phyloP scores from a whole-genome alignment of 805 yeast species.

The Trichomonascus vanleenenianus region DNA sequence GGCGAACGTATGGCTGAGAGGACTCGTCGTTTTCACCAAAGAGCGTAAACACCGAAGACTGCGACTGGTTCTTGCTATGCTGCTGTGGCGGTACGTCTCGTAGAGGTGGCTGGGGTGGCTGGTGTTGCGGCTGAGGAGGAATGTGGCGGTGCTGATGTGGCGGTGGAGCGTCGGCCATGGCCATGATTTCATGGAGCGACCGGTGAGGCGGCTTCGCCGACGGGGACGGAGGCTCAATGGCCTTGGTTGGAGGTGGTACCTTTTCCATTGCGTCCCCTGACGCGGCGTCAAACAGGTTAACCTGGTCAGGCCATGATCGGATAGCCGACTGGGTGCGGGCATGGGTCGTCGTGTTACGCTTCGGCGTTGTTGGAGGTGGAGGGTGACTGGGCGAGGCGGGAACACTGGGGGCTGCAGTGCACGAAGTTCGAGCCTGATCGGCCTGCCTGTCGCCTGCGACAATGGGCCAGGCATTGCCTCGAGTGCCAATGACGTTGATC shows the following conservation, averaged over 20 bases:
- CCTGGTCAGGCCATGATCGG: conserved; percentile 7
- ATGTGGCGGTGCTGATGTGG: background rate
- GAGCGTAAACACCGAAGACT: conserved; percentile 4
- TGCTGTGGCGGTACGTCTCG: no score
- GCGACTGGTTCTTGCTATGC: background rate
- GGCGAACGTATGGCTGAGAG: background rate
- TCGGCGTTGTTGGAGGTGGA: background rate
- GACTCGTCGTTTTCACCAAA: conserved; percentile 9
- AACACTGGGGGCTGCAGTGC: background rate
- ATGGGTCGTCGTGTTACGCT: background rate
- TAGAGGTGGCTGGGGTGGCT: background rate
- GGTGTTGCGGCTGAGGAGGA: background rate
- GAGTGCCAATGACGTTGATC: conserved; percentile 23
- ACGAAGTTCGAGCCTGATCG: background rate
- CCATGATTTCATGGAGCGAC: conserved; percentile 14
- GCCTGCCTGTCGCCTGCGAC: conserved; percentile 17
- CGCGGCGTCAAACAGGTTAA: conserved; percentile 11
- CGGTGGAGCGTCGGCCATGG: background rate
- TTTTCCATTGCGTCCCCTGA: conserved; percentile 13
- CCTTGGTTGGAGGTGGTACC: conserved; percentile 15
- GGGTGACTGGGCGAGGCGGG: background rate
- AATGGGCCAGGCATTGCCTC: conserved; percentile 26
- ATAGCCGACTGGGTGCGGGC: conserved; percentile 1
- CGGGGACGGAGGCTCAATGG: conserved; percentile 14
- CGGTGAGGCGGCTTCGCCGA: conserved; percentile 16